Evolutionary conservation across 352 stramenopile genomes (phyloP).

Genomic region (Stramenopiles sp.): DNA sequence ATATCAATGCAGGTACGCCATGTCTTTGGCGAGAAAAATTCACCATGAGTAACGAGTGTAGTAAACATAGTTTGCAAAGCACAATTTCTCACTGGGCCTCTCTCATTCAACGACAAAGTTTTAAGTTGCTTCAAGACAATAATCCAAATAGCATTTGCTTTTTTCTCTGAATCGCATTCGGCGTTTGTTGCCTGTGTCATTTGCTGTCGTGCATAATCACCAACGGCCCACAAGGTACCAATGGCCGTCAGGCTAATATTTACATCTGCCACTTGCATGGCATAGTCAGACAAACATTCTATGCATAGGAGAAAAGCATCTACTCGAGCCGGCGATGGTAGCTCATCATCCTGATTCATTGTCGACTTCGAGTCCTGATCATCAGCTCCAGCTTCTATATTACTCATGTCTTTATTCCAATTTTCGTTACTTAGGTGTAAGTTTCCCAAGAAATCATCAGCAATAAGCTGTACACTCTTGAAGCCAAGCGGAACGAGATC

Average conservation of each 20-base stretch:
- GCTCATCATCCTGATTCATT: too few relatives aligned
- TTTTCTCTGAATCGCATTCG: slow-evolving; percentile 18
- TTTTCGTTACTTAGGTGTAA: slow-evolving; percentile 38
- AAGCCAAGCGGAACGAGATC: slow-evolving; percentile 42
- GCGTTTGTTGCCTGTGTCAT: slow-evolving; percentile 10
- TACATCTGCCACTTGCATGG: slow-evolving; percentile 71
- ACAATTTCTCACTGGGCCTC: slow-evolving; percentile 84
- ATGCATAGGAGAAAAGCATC: slow-evolving; percentile 30
- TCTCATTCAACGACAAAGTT: slow-evolving; percentile 64
- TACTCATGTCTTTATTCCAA: not conserved
- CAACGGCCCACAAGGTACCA: too few relatives aligned
- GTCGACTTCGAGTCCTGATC: not conserved
- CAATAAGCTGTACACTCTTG: slow-evolving; percentile 83
- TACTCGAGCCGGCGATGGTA: not conserved
- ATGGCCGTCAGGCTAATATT: slow-evolving; percentile 92
- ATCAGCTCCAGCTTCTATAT: not conserved
- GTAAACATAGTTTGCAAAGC: slow-evolving; percentile 90
- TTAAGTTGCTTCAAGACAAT: slow-evolving; percentile 47
- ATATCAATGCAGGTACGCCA: slow-evolving; percentile 78
- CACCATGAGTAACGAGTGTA: slow-evolving; percentile 77
- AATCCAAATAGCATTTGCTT: slow-evolving; percentile 33
- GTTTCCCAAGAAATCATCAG: slow-evolving; percentile 80
- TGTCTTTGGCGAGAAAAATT: slow-evolving; percentile 59
- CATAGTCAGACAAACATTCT: slow-evolving; percentile 79
- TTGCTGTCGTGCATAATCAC: too few relatives aligned